A percentile compares a stretch with the other conserved stretches of the same genome.
Evolutionary conservation across 768 basidiomycete genomes (phyloP).

Genomic region (Termitomyces sp.): DNA sequence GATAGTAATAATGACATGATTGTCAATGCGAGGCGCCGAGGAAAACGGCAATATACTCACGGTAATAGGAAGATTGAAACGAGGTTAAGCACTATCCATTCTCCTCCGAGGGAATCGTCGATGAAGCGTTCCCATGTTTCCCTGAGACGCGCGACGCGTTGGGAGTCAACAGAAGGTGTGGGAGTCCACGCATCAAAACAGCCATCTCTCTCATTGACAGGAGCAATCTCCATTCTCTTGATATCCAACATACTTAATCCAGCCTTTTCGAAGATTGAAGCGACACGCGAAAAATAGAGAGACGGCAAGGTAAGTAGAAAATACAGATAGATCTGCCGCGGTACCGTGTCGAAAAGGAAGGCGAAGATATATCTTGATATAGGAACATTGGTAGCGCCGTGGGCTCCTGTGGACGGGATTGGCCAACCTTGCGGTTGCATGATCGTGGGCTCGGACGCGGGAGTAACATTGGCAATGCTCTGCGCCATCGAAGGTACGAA

Average conservation of each 20-base stretch:
- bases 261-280: constrained; percentile 71
- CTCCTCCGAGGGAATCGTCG: constrained; percentile 20
- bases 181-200: background rate
- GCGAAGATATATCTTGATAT: background rate
- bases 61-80: constrained; percentile 21
- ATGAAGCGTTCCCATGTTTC: constrained; percentile 28
- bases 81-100: constrained; percentile 22
- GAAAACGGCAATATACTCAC: constrained; percentile 11
- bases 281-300: constrained; percentile 77
- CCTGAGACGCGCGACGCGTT: constrained; percentile 42
- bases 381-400: no score
- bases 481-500: background rate
- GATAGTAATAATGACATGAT: background rate
- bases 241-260: constrained; percentile 73
- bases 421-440: background rate
- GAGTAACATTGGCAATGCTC: background rate
- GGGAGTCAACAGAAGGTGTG: no score
- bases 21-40: background rate
- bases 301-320: constrained; percentile 63
- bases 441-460: background rate
- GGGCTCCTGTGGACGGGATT: no score
- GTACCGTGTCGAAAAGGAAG: background rate
- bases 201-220: background rate
- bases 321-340: constrained; percentile 4
- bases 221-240: constrained; percentile 40